Conservation (phyloP, 75 land plant genomes). For the Pinus albicaulis region DNA sequence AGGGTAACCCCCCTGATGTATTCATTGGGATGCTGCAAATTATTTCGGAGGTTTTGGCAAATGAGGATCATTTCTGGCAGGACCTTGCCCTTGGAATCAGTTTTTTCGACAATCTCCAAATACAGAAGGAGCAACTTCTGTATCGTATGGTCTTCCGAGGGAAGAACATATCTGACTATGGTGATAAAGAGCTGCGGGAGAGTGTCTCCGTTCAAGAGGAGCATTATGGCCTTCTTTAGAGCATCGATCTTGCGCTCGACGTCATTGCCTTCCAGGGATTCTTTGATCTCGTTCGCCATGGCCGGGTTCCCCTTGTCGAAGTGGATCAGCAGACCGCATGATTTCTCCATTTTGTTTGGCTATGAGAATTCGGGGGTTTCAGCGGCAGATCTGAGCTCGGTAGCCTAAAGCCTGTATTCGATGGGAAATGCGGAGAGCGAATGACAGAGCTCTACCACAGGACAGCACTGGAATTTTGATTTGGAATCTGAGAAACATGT, state of each 20-base stretch:
- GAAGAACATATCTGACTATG: slow-evolving; percentile 75
- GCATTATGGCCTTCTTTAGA: slow-evolving; percentile 90
- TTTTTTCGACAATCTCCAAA: slow-evolving; percentile 85
- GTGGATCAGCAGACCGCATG: slow-evolving; percentile 69
- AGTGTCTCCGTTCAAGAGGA: slow-evolving; percentile 80
- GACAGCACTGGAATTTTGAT: too few relatives aligned
- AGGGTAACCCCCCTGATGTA: slow-evolving; percentile 94
- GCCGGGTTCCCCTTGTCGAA: slow-evolving; percentile 94
- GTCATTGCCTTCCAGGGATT: slow-evolving; percentile 77
- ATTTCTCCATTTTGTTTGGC: slow-evolving; percentile 69
- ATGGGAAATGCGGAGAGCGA: too few relatives aligned
- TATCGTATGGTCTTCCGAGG: slow-evolving; percentile 85
- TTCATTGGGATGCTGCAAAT: slow-evolving; percentile 92
- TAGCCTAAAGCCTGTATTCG: too few relatives aligned
- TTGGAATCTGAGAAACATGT: too few relatives aligned
- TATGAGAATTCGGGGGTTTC: too few relatives aligned
- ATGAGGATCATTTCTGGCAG: slow-evolving; percentile 88
- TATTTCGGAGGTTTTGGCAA: slow-evolving; percentile 86
- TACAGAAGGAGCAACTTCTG: slow-evolving; percentile 88
- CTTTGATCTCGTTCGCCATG: slow-evolving; percentile 92
- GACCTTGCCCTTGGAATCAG: slow-evolving; percentile 54
- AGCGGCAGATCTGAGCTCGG: too few relatives aligned
- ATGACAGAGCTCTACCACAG: too few relatives aligned
- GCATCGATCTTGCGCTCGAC: slow-evolving; percentile 69
- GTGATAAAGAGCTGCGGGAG: slow-evolving; percentile 92